These are phyloP conservation scores for Daldinia bambusicola DNA, from an alignment of 495 filamentous ascomycete species.

Conservation along the genomic window DNA sequence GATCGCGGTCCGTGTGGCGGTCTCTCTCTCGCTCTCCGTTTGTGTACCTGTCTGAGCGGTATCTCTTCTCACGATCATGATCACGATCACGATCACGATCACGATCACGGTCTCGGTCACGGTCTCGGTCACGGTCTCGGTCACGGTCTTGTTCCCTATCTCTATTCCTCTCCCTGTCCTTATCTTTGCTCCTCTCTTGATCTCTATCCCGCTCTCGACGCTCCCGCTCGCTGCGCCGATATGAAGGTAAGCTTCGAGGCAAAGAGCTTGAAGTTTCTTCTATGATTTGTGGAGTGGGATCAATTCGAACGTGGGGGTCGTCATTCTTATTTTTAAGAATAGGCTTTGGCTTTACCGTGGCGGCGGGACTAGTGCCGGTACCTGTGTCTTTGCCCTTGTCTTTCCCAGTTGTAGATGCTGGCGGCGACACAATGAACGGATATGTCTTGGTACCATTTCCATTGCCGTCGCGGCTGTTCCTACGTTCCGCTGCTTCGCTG, in stretches of 20 bases:
- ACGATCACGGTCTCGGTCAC: no score
- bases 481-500: conserved; percentile 7
- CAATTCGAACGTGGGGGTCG: conserved; percentile 58
- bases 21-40: conserved; percentile 40
- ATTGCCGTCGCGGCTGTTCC: conserved; percentile 13
- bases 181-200: conserved; percentile 37
- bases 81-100: conserved; percentile 48
- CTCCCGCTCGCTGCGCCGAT: conserved; percentile 43
- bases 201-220: conserved; percentile 37
- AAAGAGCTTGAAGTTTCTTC: conserved; percentile 52
- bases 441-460: conserved; percentile 46
- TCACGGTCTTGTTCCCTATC: conserved; percentile 48
- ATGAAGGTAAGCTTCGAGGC: conserved; percentile 39
- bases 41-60: conserved; percentile 38
- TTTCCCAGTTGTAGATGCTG: conserved; percentile 44
- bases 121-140: no score
- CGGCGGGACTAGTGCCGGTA: conserved; percentile 49
- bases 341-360: conserved; percentile 57
- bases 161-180: conserved; percentile 39
- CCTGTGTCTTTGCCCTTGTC: conserved; percentile 31
- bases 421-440: conserved; percentile 57
- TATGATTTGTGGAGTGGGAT: conserved; percentile 45
- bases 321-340: conserved; percentile 64
- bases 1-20: conserved; percentile 38
- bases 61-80: conserved; percentile 43